Conservation (phyloP, 108 stramenopile genomes). For the Cyclotella baltica region DNA sequence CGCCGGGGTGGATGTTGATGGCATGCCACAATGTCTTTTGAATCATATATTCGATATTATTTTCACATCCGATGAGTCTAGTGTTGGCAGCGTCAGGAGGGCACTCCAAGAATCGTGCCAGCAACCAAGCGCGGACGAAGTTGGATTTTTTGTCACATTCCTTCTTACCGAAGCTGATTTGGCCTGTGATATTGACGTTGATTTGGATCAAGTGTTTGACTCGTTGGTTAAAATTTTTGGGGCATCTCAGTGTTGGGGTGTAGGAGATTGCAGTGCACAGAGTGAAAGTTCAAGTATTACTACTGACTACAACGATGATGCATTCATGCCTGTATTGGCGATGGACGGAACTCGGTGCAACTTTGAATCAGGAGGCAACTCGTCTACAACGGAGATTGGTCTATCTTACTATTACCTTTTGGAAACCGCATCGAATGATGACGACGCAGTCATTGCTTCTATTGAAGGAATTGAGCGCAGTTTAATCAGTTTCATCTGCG, state of each 20-base stretch:
- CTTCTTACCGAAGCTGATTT: background rate
- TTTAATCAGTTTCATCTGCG: conserved; percentile 9
- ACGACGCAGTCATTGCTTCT: background rate
- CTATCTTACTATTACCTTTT: conserved; percentile 30
- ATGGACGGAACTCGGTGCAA: background rate
- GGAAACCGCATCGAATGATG: conserved; percentile 15
- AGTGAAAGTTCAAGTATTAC: background rate
- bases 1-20: conserved; percentile 32
- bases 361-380: background rate
- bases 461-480: conserved; percentile 23
- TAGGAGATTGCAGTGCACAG: conserved; percentile 14
- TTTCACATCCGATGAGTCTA: background rate
- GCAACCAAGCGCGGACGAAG: conserved; percentile 6
- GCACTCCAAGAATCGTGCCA: conserved; percentile 13
- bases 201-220: background rate
- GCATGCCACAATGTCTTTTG: conserved; percentile 33
- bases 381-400: conserved; percentile 8
- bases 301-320: background rate
- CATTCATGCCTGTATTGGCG: background rate
- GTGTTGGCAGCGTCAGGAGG: conserved; percentile 1
- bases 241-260: conserved; percentile 32
- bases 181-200: conserved; percentile 11
- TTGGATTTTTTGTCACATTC: background rate
- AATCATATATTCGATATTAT: conserved; percentile 20
- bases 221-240: conserved; percentile 21